A percentile compares a stretch with the other conserved stretches of the same genome.
These are phyloP conservation scores for Suhomyces bolitotheri DNA, from an alignment of 1,139 yeast genomes.

Conservation along the genomic window DNA sequence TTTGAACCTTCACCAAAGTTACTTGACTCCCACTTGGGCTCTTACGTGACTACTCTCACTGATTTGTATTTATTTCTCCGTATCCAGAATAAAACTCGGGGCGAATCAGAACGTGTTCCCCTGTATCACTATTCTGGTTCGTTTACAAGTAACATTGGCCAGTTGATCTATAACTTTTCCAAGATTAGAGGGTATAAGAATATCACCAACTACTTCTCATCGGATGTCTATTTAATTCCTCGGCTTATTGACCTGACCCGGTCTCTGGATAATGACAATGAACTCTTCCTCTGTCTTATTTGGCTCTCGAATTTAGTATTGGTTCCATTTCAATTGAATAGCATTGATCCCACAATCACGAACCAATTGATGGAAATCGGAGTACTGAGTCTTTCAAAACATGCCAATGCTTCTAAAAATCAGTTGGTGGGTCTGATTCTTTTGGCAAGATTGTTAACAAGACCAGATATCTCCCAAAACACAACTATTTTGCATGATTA, in stretches of 20 bases:
- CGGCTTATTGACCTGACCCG: slow-evolving; percentile 28
- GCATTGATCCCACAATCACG: slow-evolving; percentile 38
- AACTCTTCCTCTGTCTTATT: slow-evolving; percentile 56
- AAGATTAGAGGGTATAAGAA: slow-evolving; percentile 69
- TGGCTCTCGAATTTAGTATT: slow-evolving; percentile 73
- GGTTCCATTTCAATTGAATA: slow-evolving; percentile 65
- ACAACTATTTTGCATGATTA: slow-evolving; percentile 22
- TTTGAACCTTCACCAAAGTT: slow-evolving; percentile 60
- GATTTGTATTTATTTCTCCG: slow-evolving; percentile 24
- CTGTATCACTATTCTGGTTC: slow-evolving; percentile 1
- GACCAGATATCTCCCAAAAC: slow-evolving; percentile 28
- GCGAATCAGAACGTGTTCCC: neutral
- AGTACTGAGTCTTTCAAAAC: slow-evolving; percentile 26
- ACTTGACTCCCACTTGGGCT: slow-evolving; percentile 42
- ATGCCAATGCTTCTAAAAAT: slow-evolving; percentile 26
- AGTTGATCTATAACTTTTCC: slow-evolving; percentile 55
- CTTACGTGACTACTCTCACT: slow-evolving; percentile 33
- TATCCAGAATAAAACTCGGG: neutral
- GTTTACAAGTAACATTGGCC: slow-evolving; percentile 16
- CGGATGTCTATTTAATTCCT: slow-evolving; percentile 55
- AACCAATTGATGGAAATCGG: slow-evolving; percentile 37
- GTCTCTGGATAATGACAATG: slow-evolving; percentile 47
- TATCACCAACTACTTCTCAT: slow-evolving; percentile 56
- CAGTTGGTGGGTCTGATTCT: slow-evolving; percentile 38
- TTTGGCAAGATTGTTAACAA: slow-evolving; percentile 36